phyloP scores from a whole-genome alignment of 2,329 filamentous ascomycete genomes.

The Xylariaceae sp. region DNA sequence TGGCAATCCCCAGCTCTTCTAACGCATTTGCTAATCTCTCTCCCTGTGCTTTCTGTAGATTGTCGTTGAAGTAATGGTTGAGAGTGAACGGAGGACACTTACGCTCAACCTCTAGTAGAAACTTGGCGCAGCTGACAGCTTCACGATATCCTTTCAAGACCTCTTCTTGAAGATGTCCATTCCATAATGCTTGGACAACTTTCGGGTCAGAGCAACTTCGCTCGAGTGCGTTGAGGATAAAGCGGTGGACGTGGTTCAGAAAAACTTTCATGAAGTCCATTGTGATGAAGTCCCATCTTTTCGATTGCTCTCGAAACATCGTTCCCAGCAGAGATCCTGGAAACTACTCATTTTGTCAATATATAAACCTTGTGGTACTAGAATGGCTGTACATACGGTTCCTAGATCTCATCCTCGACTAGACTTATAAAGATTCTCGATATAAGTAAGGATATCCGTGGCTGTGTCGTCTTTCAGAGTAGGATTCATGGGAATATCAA shows the following conservation, averaged over 20 bases:
- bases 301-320: conserved; percentile 46
- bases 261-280: conserved; percentile 41
- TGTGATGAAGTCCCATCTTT: conserved; percentile 44
- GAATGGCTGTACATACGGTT: conserved; percentile 25
- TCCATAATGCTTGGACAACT: conserved; percentile 37
- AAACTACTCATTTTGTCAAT: conserved; percentile 19
- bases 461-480: too few species aligned
- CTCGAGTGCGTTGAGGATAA: conserved; percentile 39
- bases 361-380: not conserved
- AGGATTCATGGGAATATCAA: too few species aligned
- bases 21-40: conserved; percentile 19
- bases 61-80: conserved; percentile 47
- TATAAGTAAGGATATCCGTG: conserved; percentile 41
- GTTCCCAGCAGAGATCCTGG: conserved; percentile 31
- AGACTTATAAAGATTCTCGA: conserved; percentile 37
- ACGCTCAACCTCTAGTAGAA: conserved; percentile 48
- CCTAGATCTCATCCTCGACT: conserved; percentile 43
- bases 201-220: conserved; percentile 39
- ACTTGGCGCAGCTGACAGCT: conserved; percentile 41
- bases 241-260: conserved; percentile 42
- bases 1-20: conserved; percentile 10
- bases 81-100: conserved; percentile 41
- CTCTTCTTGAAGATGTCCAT: conserved; percentile 37
- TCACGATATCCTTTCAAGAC: conserved; percentile 39
- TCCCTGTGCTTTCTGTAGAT: conserved; percentile 26